A percentile compares a stretch with the other conserved stretches of the same genome.
Conservation (phyloP, 2,329 filamentous ascomycete species). For the Bimuria novae-zelandiae region DNA sequence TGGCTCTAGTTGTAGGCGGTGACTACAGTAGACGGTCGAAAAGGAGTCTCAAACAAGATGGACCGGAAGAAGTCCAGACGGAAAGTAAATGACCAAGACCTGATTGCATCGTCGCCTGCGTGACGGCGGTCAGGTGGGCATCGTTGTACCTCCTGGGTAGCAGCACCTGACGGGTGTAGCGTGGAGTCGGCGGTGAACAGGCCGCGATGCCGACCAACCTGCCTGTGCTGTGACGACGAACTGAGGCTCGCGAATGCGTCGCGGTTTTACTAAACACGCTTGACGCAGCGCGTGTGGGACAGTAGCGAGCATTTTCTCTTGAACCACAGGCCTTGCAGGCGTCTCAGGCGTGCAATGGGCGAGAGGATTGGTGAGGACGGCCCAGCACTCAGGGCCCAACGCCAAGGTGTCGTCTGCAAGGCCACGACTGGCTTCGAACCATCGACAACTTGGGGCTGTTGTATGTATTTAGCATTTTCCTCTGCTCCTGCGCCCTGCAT, state of each 20-base stretch:
- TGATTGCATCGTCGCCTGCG: background rate
- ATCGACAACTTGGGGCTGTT: background rate
- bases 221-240: background rate
- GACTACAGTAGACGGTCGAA: background rate
- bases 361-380: constrained; percentile 5
- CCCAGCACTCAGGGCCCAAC: too few relatives aligned
- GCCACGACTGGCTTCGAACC: background rate
- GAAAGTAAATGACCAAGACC: background rate
- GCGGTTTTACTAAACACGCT: constrained; percentile 4
- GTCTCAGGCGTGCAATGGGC: background rate
- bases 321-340: background rate
- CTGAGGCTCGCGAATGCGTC: background rate
- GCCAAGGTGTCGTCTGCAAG: background rate
- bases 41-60: background rate
- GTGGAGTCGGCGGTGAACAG: constrained; percentile 2
- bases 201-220: constrained; percentile 9
- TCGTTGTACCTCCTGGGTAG: too few relatives aligned
- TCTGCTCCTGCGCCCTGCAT: background rate
- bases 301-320: background rate
- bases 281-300: constrained; percentile 2
- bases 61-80: background rate
- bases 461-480: background rate
- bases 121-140: background rate
- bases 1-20: background rate
- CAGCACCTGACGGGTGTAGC: background rate